Conservation (phyloP, 2,329 filamentous ascomycete species). For the Sporothrix brunneoviolacea region DNA sequence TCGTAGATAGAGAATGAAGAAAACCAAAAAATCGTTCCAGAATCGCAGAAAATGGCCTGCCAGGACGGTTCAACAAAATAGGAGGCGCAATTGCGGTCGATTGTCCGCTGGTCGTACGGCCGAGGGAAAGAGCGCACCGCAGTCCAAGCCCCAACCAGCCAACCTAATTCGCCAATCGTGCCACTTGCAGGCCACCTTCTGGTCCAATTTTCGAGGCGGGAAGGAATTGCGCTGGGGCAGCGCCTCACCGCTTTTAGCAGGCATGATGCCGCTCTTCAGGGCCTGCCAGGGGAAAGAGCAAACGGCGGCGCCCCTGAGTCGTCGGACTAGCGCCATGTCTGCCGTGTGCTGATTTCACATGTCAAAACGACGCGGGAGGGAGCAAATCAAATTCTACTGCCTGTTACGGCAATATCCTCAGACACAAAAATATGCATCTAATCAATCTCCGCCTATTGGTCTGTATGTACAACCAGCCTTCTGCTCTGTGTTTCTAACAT, state of each 20-base stretch:
- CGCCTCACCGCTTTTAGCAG: too few relatives aligned
- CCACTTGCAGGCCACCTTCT: constrained; percentile 6
- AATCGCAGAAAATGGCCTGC: constrained; percentile 12
- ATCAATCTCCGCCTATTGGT: too few relatives aligned
- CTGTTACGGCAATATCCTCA: too few relatives aligned
- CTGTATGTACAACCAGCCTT: too few relatives aligned
- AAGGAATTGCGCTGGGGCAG: too few relatives aligned
- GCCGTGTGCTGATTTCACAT: constrained; percentile 5
- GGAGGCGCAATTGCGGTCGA: neutral
- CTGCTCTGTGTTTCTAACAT: too few relatives aligned
- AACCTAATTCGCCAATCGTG: constrained; percentile 4
- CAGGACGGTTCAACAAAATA: neutral
- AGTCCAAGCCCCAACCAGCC: neutral
- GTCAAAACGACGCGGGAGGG: neutral
- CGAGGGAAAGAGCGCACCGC: neutral
- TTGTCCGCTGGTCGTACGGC: too few relatives aligned
- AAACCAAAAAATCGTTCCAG: constrained; percentile 11
- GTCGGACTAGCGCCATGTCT: too few relatives aligned
- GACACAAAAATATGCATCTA: neutral
- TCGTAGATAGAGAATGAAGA: neutral
- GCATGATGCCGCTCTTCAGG: too few relatives aligned
- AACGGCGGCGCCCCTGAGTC: too few relatives aligned
- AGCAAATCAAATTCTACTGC: too few relatives aligned
- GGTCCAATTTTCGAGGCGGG: neutral
- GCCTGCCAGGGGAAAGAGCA: too few relatives aligned